Evolutionary conservation across 495 filamentous ascomycete genomes (phyloP).

Genomic region (Penicillium odoratum): DNA sequence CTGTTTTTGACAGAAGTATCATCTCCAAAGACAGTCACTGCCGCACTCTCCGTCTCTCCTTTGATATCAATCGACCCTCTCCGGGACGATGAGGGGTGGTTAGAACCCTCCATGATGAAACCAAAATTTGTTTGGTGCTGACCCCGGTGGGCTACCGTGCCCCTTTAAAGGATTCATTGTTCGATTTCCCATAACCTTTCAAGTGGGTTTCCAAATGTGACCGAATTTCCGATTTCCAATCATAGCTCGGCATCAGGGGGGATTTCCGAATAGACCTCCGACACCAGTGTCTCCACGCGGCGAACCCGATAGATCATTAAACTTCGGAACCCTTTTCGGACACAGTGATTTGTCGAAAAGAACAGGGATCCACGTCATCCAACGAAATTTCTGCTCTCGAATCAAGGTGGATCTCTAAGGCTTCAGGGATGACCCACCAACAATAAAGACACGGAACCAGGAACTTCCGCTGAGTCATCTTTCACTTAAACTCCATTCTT

Average conservation of each 20-base stretch:
- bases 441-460: not conserved
- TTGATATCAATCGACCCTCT: slow-evolving; percentile 9
- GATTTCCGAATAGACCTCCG: not conserved
- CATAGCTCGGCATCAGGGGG: not conserved
- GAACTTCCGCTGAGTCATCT: not conserved
- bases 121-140: not conserved
- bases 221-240: slow-evolving; percentile 2
- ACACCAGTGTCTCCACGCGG: not conserved
- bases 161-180: not conserved
- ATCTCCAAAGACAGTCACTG: slow-evolving; percentile 26
- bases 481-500: not conserved
- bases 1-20: slow-evolving; percentile 19
- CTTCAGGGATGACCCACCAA: not conserved
- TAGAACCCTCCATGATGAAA: slow-evolving; percentile 29
- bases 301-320: slow-evolving; percentile 1
- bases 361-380: slow-evolving; percentile 2
- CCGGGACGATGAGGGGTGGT: slow-evolving; percentile 14
- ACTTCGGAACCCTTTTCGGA: not conserved
- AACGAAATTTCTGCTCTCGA: slow-evolving; percentile 13
- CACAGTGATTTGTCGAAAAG: not conserved
- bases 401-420: slow-evolving; percentile 2
- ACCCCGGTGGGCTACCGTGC: not conserved
- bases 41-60: slow-evolving; percentile 34
- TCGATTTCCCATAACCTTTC: too few species aligned
- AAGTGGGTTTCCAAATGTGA: not conserved